Percentiles rank a stretch among this genome's conserved stretches.
Evolutionary conservation across 2,329 filamentous ascomycete species (phyloP).

Genomic region (Claviceps cyperi): DNA sequence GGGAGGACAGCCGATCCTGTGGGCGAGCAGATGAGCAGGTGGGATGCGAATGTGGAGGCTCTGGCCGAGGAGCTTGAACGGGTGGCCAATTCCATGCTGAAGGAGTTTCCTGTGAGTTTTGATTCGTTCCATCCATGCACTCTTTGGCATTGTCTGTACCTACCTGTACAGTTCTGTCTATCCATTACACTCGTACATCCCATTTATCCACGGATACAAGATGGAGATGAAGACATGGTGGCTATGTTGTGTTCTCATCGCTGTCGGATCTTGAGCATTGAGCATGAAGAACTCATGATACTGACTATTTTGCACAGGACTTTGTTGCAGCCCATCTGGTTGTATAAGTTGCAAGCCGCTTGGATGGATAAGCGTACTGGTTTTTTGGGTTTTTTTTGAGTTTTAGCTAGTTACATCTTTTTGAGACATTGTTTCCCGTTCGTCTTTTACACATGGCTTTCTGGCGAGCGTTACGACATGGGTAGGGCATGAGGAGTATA

Average conservation of each 20-base stretch:
- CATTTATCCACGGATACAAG: too few species aligned
- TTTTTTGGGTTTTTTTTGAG: too few species aligned
- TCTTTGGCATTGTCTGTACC: not conserved
- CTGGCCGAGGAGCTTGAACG: constrained; percentile 82
- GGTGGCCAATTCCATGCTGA: constrained; percentile 67
- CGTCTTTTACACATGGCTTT: too few species aligned
- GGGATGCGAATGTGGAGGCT: constrained; percentile 79
- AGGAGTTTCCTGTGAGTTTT: constrained; percentile 53
- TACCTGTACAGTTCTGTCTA: not conserved
- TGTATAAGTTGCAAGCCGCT: constrained; percentile 11
- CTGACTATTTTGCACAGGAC: constrained; percentile 22
- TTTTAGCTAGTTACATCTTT: too few species aligned
- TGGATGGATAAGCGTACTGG: too few species aligned
- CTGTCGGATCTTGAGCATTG: too few species aligned
- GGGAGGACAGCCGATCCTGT: constrained; percentile 48
- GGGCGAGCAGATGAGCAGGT: constrained; percentile 62
- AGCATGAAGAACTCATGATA: not conserved
- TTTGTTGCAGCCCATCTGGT: constrained; percentile 42
- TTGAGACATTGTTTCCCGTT: too few species aligned
- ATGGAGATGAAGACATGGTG: too few species aligned
- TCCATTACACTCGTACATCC: too few species aligned
- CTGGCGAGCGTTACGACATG: too few species aligned
- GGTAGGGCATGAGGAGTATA: too few species aligned
- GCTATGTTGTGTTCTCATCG: too few species aligned
- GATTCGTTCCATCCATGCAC: not conserved